phyloP scores from a whole-genome alignment of 2,329 filamentous ascomycete species.

The Peltaster fructicola region DNA sequence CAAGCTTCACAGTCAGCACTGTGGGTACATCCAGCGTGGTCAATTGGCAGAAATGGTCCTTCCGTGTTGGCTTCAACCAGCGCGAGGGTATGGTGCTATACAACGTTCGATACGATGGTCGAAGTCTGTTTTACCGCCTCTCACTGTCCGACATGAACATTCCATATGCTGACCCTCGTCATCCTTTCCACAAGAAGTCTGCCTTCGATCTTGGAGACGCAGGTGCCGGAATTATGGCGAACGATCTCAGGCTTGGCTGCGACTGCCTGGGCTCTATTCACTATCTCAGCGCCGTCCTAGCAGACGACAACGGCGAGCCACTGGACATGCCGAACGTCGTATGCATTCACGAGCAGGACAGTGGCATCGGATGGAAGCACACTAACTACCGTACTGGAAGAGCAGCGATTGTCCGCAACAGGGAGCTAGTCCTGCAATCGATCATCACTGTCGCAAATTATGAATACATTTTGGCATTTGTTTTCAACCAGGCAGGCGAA shows the following conservation, averaged over 20 bases:
- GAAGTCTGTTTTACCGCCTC: slow-evolving; percentile 50
- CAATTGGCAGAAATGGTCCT: slow-evolving; percentile 47
- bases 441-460: slow-evolving; percentile 49
- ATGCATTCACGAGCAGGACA: slow-evolving; percentile 55
- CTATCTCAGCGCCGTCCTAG: slow-evolving; percentile 43
- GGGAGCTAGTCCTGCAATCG: slow-evolving; percentile 49
- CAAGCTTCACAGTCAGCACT: slow-evolving; percentile 42
- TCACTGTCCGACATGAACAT: slow-evolving; percentile 52
- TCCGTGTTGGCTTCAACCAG: slow-evolving; percentile 43
- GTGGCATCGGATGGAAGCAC: slow-evolving; percentile 53
- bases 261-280: slow-evolving; percentile 55
- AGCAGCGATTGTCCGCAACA: slow-evolving; percentile 43
- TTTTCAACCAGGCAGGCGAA: slow-evolving; percentile 54
- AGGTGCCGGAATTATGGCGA: slow-evolving; percentile 48
- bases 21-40: slow-evolving; percentile 34
- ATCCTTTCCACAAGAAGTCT: slow-evolving; percentile 51
- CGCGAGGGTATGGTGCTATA: slow-evolving; percentile 51
- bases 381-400: slow-evolving; percentile 51
- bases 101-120: slow-evolving; percentile 34
- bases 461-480: slow-evolving; percentile 55
- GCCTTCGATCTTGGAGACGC: slow-evolving; percentile 55
- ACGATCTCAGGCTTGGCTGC: slow-evolving; percentile 51
- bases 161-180: slow-evolving; percentile 44
- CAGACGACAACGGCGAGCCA: slow-evolving; percentile 41
- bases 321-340: slow-evolving; percentile 46